phyloP scores from a whole-genome alignment of 495 filamentous ascomycete species.

The Cryomyces minteri region DNA sequence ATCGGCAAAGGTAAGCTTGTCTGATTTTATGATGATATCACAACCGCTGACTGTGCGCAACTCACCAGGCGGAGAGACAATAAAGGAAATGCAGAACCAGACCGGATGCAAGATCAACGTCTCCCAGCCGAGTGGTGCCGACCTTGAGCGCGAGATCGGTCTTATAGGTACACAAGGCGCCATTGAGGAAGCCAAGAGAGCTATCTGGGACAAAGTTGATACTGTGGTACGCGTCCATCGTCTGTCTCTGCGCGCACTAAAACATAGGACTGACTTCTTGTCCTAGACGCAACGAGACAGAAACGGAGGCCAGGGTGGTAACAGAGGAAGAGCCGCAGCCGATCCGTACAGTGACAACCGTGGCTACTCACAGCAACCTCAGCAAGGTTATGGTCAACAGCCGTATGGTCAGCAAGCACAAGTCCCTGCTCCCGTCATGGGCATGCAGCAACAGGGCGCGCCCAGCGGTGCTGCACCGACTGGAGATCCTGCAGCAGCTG shows the following conservation, averaged over 20 bases:
- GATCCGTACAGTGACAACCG: slow-evolving; percentile 13
- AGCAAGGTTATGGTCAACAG: no score
- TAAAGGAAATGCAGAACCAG: slow-evolving; percentile 66
- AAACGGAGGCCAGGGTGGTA: slow-evolving; percentile 15
- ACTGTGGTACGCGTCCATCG: slow-evolving; percentile 56
- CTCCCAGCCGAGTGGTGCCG: slow-evolving; percentile 48
- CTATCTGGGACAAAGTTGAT: slow-evolving; percentile 74
- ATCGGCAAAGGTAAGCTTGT: slow-evolving; percentile 51
- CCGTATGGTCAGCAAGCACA: slow-evolving; percentile 18
- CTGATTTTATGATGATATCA: no score
- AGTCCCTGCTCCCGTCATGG: slow-evolving; percentile 7
- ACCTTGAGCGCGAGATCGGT: slow-evolving; percentile 62
- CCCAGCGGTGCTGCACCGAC: slow-evolving; percentile 24
- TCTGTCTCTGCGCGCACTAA: no score
- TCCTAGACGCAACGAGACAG: slow-evolving; percentile 38
- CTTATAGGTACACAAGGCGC: slow-evolving; percentile 53
- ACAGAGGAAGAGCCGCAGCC: slow-evolving; percentile 21
- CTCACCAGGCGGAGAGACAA: slow-evolving; percentile 56
- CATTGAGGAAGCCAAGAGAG: slow-evolving; percentile 52
- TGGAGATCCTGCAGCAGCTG: slow-evolving; percentile 22
- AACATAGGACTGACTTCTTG: no score
- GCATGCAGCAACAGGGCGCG: slow-evolving; percentile 14
- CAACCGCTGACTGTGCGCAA: no score
- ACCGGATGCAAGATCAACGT: slow-evolving; percentile 86
- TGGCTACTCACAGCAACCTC: slow-evolving; percentile 25